Conservation (phyloP, 352 stramenopile species). For the Phytopythium delawarense region DNA sequence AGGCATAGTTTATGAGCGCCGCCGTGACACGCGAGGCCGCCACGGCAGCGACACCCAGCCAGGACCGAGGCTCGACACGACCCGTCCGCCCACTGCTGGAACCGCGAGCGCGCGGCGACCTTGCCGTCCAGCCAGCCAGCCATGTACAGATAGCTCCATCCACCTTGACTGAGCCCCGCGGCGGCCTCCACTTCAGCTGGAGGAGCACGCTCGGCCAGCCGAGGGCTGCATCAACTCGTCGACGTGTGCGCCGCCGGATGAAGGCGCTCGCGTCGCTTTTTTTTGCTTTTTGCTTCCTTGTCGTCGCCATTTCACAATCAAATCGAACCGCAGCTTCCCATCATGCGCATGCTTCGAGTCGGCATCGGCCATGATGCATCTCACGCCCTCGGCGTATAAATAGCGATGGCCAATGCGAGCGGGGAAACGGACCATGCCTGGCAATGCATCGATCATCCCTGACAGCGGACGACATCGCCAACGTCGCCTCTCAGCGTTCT, state of each 20-base stretch:
- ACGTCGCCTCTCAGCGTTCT: not conserved
- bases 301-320: too few relatives aligned
- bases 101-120: not conserved
- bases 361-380: not conserved
- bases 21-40: not conserved
- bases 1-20: conserved; percentile 1
- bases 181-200: not conserved
- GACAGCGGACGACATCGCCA: not conserved
- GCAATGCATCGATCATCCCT: too few relatives aligned
- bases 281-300: not conserved
- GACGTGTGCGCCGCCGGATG: not conserved
- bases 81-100: not conserved
- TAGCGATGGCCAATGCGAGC: not conserved
- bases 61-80: not conserved
- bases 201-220: not conserved
- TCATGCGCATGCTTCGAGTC: not conserved
- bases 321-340: not conserved
- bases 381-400: not conserved
- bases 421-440: not conserved
- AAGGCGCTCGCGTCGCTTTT: not conserved
- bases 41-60: not conserved
- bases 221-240: not conserved
- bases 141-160: conserved; percentile 1
- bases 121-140: not conserved
- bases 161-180: not conserved